A percentile compares a stretch with the other conserved stretches of the same genome.
Conservation (phyloP, 768 basidiomycete genomes). For the Suillus subalutaceus region DNA sequence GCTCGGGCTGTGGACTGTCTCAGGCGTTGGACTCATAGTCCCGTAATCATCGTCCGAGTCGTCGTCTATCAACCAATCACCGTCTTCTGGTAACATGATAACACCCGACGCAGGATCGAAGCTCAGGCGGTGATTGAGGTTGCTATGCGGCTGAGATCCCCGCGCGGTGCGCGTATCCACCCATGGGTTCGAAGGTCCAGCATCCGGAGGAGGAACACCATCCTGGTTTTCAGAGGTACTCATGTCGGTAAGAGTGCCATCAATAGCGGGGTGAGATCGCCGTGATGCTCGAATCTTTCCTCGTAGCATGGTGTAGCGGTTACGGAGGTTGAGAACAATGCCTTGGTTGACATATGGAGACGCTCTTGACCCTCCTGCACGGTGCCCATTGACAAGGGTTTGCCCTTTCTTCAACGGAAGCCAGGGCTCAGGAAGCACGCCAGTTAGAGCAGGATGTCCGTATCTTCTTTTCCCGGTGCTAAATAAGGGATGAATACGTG, state of each 20-base stretch:
- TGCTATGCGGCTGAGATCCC: conserved; percentile 25
- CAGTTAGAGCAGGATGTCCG: conserved; percentile 94
- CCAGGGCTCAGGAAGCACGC: conserved; percentile 92
- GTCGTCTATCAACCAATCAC: conserved; percentile 63
- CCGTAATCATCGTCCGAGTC: conserved; percentile 49
- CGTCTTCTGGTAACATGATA: conserved; percentile 82
- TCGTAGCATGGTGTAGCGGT: conserved; percentile 61
- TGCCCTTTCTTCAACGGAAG: conserved; percentile 87
- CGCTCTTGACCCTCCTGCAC: conserved; percentile 37
- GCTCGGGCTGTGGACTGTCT: conserved; percentile 22
- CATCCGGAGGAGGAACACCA: conserved; percentile 21
- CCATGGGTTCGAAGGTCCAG: conserved; percentile 58
- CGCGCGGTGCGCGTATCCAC: conserved; percentile 44
- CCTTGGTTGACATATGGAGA: conserved; percentile 55
- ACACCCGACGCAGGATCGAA: conserved; percentile 88
- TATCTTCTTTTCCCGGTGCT: conserved; percentile 96
- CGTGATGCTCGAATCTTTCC: conserved; percentile 29
- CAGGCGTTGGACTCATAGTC: conserved; percentile 24
- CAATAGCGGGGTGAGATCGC: conserved; percentile 7
- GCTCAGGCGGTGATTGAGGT: conserved; percentile 65
- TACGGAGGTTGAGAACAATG: conserved; percentile 81
- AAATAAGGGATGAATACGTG: conserved; percentile 12
- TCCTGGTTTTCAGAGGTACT: conserved; percentile 12
- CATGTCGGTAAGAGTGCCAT: conserved; percentile 14
- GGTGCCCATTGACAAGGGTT: conserved; percentile 60